phyloP scores from a whole-genome alignment of 768 basidiomycete genomes.

The Leccinum disarticulatum region DNA sequence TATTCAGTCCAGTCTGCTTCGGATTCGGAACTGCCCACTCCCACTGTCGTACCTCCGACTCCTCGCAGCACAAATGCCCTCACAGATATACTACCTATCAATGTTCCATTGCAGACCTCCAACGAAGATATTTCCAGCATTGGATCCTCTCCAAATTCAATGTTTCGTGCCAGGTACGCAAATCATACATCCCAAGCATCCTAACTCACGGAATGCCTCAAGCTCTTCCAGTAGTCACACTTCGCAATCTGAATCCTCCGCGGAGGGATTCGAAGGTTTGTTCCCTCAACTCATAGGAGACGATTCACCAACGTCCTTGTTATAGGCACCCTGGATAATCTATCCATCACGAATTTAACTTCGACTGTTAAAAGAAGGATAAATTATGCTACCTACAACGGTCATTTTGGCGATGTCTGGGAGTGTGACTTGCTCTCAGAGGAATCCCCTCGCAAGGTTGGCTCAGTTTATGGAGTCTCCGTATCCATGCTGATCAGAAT shows the following conservation, averaged over 20 bases:
- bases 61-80: not conserved
- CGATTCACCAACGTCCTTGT: not conserved
- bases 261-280: slow-evolving; percentile 13
- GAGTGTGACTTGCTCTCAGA: slow-evolving; percentile 21
- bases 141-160: slow-evolving; percentile 2
- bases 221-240: slow-evolving; percentile 17
- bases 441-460: slow-evolving; percentile 7
- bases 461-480: not conserved
- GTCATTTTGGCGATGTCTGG: slow-evolving; percentile 25
- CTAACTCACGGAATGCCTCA: not conserved
- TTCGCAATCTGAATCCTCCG: slow-evolving; percentile 11
- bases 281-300: not conserved
- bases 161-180: slow-evolving; percentile 10
- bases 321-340: slow-evolving; percentile 11
- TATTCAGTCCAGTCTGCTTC: slow-evolving; percentile 12
- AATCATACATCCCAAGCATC: not conserved
- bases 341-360: slow-evolving; percentile 5
- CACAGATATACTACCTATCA: not conserved
- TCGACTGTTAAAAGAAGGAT: slow-evolving; percentile 5
- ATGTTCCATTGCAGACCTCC: too few relatives aligned
- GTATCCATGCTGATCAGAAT: not conserved
- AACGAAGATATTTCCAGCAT: too few relatives aligned
- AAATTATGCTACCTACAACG: slow-evolving; percentile 6
- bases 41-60: slow-evolving; percentile 15
- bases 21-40: slow-evolving; percentile 2